Percentiles rank a stretch among this genome's conserved stretches.
phyloP scores from a whole-genome alignment of 2,329 filamentous ascomycete genomes.

The Didymella segeticola region DNA sequence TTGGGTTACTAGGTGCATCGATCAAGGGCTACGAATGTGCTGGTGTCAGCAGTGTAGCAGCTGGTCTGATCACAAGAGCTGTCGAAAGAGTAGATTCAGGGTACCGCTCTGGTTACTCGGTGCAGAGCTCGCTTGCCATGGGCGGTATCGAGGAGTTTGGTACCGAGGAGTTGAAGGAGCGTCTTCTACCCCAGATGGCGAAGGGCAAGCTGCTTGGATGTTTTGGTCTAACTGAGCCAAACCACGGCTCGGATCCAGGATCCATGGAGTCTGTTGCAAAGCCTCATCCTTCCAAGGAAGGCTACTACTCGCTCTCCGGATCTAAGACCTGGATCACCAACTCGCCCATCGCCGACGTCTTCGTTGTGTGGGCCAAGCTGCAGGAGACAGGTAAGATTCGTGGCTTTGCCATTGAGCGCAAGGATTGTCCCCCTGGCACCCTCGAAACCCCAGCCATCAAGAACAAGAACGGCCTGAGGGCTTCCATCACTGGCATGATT shows the following conservation, averaged over 20 bases:
- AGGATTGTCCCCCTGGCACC: conserved; percentile 83
- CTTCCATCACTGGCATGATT: conserved; percentile 97
- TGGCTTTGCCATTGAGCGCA: conserved; percentile 88
- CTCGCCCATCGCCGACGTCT: conserved; percentile 83
- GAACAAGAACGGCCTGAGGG: conserved; percentile 92
- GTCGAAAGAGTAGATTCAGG: conserved; percentile 91
- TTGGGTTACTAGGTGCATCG: conserved; percentile 85
- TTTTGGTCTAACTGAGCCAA: conserved; percentile 90
- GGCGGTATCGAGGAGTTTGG: conserved; percentile 89
- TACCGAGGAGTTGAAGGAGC: conserved; percentile 85
- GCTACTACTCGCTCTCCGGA: conserved; percentile 79
- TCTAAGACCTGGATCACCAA: conserved; percentile 97
- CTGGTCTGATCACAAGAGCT: conserved; percentile 87
- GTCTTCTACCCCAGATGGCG: conserved; percentile 79
- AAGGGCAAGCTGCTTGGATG: conserved; percentile 83
- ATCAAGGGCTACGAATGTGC: conserved; percentile 90
- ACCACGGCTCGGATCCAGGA: conserved; percentile 90
- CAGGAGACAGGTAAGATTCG: conserved; percentile 91
- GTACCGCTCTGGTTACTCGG: conserved; percentile 91
- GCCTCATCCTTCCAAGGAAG: conserved; percentile 82
- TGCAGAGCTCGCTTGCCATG: conserved; percentile 93
- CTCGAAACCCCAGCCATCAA: conserved; percentile 91
- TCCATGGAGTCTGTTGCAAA: conserved; percentile 90
- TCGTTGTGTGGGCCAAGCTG: conserved; percentile 92
- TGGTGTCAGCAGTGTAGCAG: conserved; percentile 84